These are phyloP conservation scores for Breynia disticha DNA, from an alignment of 441 rosid genomes.

Conservation along the genomic window DNA sequence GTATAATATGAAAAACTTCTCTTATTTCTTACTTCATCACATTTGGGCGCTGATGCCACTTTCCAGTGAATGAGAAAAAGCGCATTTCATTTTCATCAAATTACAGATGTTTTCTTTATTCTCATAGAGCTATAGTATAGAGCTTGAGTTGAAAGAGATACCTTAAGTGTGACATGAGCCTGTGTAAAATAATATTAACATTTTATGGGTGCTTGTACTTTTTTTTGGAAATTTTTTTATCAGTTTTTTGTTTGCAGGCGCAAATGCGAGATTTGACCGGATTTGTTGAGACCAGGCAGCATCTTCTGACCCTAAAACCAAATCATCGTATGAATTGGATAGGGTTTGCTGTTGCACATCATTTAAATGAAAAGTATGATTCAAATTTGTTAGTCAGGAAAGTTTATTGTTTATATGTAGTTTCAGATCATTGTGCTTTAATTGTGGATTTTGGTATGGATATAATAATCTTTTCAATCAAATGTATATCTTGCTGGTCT, in stretches of 20 bases:
- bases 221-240: neutral
- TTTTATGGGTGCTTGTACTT: neutral
- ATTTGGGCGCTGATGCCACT: too few relatives aligned
- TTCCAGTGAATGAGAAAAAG: too few relatives aligned
- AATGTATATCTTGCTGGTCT: neutral
- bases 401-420: neutral
- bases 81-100: too few relatives aligned
- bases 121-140: too few relatives aligned
- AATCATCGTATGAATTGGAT: conserved; percentile 99
- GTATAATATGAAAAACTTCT: too few relatives aligned
- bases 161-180: too few relatives aligned
- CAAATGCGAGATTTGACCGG: conserved; percentile 99
- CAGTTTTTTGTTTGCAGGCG: conserved; percentile 58
- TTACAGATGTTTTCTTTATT: too few relatives aligned
- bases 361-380: conserved; percentile 75
- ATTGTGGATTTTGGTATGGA: neutral
- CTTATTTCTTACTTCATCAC: too few relatives aligned
- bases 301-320: conserved; percentile 89
- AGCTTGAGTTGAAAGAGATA: too few relatives aligned
- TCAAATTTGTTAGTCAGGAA: conserved; percentile 14
- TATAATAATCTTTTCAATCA: neutral
- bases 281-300: conserved; percentile 97
- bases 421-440: neutral
- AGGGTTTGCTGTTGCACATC: conserved; percentile 98
- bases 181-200: too few relatives aligned